Evolutionary conservation across 2,329 filamentous ascomycete species (phyloP).

Genomic region (Coniochaeta ligniaria): DNA sequence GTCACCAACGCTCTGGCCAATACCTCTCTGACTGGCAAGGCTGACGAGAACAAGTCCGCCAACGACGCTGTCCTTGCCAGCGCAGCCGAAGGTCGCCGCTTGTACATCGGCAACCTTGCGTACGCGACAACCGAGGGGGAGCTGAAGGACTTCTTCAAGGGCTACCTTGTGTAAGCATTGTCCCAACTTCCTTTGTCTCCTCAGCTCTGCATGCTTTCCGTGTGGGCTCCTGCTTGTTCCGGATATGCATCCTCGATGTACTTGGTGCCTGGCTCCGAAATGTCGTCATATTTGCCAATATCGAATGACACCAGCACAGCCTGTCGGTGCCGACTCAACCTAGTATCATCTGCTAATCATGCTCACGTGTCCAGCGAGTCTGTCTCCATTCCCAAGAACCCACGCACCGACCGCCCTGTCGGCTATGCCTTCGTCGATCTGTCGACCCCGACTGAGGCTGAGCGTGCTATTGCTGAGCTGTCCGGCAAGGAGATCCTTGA

Average conservation of each 20-base stretch:
- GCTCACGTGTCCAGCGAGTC: slow-evolving; percentile 63
- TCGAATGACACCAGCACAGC: not conserved
- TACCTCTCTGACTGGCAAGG: slow-evolving; percentile 57
- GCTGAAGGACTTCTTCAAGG: slow-evolving; percentile 99
- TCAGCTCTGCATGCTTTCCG: not conserved
- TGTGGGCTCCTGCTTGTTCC: not conserved
- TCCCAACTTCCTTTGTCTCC: not conserved
- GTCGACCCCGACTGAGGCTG: slow-evolving; percentile 86
- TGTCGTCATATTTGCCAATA: not conserved
- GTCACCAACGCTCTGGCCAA: slow-evolving; percentile 68
- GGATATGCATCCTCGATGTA: not conserved
- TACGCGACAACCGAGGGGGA: slow-evolving; percentile 99
- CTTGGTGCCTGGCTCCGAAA: slow-evolving; percentile 1
- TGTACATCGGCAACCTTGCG: slow-evolving; percentile 99
- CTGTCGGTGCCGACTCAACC: not conserved
- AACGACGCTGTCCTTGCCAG: slow-evolving; percentile 92
- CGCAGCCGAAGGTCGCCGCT: slow-evolving; percentile 96
- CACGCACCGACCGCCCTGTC: slow-evolving; percentile 94
- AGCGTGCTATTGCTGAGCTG: slow-evolving; percentile 90
- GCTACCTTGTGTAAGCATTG: slow-evolving; percentile 89
- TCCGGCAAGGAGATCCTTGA: slow-evolving; percentile 97
- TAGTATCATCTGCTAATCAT: slow-evolving; percentile 22
- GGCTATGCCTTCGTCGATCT: slow-evolving; percentile 99
- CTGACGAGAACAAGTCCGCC: slow-evolving; percentile 50
- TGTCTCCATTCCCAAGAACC: slow-evolving; percentile 98